Conservation (phyloP, 805 yeast genomes). For the Candida pini region DNA sequence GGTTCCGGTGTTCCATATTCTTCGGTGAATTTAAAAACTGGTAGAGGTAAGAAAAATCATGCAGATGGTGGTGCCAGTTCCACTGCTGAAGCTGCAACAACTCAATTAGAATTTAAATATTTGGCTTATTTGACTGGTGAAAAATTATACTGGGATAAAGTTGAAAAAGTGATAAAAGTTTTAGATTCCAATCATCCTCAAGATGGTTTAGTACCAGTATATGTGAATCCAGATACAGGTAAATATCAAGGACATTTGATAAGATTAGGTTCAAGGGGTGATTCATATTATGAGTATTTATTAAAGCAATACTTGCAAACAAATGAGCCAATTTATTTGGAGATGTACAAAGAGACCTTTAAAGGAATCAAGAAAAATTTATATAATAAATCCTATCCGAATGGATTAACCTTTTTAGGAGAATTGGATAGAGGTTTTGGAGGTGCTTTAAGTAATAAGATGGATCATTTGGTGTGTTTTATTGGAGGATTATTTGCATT, state of each 20-base stretch:
- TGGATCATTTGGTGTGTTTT: slow-evolving; percentile 93
- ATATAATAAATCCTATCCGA: slow-evolving; percentile 55
- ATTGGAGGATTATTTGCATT: slow-evolving; percentile 83
- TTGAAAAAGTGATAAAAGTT: slow-evolving; percentile 65
- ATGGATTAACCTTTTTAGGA: slow-evolving; percentile 62
- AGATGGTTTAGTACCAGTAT: slow-evolving; percentile 82
- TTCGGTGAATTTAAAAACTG: slow-evolving; percentile 64
- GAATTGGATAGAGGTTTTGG: slow-evolving; percentile 69
- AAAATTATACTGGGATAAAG: slow-evolving; percentile 67
- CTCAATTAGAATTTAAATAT: slow-evolving; percentile 84
- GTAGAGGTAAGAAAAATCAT: slow-evolving; percentile 54
- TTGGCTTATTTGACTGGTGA: slow-evolving; percentile 79
- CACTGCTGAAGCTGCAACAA: slow-evolving; percentile 84
- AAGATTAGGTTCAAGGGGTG: slow-evolving; percentile 87
- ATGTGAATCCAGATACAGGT: slow-evolving; percentile 70
- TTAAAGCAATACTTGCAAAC: slow-evolving; percentile 84
- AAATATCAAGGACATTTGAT: slow-evolving; percentile 58
- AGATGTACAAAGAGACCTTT: slow-evolving; percentile 73
- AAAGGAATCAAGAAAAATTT: slow-evolving; percentile 70
- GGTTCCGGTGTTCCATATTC: slow-evolving; percentile 71
- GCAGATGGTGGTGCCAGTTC: slow-evolving; percentile 75
- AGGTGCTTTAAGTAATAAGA: slow-evolving; percentile 57
- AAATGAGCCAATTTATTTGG: slow-evolving; percentile 57
- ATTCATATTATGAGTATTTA: slow-evolving; percentile 86
- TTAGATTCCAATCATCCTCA: slow-evolving; percentile 58